phyloP scores from a whole-genome alignment of 148 eudicot species.

The Vaccinium myrtillus region DNA sequence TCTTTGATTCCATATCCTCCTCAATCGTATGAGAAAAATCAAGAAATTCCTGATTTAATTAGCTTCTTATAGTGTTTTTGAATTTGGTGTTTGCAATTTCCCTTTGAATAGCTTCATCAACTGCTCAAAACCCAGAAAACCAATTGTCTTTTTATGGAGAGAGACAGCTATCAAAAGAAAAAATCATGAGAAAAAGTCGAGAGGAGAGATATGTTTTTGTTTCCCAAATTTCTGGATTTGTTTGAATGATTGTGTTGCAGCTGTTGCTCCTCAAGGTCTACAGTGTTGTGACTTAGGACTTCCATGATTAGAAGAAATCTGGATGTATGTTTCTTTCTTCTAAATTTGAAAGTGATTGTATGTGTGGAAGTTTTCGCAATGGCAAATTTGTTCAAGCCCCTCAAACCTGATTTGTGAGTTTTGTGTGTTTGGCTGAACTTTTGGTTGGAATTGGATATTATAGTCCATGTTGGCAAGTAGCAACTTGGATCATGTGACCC shows the following conservation, averaged over 20 bases:
- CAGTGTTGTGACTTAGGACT: not conserved
- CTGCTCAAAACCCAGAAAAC: not conserved
- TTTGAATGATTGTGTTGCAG: not conserved
- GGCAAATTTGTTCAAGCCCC: too few species aligned
- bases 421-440: not conserved
- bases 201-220: not conserved
- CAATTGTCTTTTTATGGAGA: not conserved
- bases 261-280: not conserved
- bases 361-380: not conserved
- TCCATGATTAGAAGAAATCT: not conserved
- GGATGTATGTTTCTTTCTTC: not conserved
- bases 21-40: not conserved
- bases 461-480: not conserved
- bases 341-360: not conserved
- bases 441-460: not conserved
- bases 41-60: conserved; percentile 38
- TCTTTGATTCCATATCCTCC: conserved; percentile 8
- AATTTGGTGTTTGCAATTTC: not conserved
- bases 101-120: not conserved
- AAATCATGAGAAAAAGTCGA: too few species aligned
- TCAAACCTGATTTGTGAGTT: not conserved
- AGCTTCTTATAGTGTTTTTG: conserved; percentile 21
- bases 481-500: not conserved
- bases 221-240: not conserved
- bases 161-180: not conserved